These are phyloP conservation scores for Colletotrichum sojae DNA, from an alignment of 2,329 filamentous ascomycete species.

Conservation along the genomic window DNA sequence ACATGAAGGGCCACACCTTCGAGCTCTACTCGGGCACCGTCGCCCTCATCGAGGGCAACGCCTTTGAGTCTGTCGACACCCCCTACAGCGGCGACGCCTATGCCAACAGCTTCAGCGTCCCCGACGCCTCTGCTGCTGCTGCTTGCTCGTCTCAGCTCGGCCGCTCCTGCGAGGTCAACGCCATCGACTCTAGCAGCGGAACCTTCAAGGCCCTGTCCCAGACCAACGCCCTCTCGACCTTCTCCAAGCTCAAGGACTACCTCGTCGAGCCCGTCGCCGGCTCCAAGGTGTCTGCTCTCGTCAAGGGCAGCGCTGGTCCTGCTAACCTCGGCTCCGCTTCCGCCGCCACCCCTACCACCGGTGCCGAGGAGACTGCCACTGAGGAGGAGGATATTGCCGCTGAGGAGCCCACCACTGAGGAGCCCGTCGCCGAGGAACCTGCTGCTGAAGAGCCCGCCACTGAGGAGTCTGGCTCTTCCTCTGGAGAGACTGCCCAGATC, in stretches of 20 bases:
- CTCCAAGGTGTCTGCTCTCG: conserved; percentile 44
- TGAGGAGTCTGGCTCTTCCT: background rate
- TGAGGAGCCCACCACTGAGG: conserved; percentile 8
- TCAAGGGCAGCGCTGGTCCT: conserved; percentile 44
- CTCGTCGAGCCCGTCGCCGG: conserved; percentile 47
- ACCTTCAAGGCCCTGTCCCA: conserved; percentile 43
- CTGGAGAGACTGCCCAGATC: conserved; percentile 4
- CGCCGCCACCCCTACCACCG: conserved; percentile 15
- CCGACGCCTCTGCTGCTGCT: background rate
- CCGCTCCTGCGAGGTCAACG: conserved; percentile 48
- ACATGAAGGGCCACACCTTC: conserved; percentile 59
- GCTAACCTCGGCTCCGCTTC: conserved; percentile 43
- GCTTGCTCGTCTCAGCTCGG: conserved; percentile 41
- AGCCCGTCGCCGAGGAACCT: conserved; percentile 2
- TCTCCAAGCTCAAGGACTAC: conserved; percentile 40
- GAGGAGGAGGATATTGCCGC: background rate
- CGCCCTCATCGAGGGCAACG: conserved; percentile 47
- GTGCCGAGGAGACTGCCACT: conserved; percentile 12
- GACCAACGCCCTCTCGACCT: conserved; percentile 41
- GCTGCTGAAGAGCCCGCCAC: background rate
- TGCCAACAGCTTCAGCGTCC: background rate
- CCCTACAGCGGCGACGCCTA: background rate
- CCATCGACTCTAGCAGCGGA: conserved; percentile 40
- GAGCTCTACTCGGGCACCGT: conserved; percentile 60
- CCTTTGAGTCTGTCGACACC: background rate